Evolutionary conservation across 441 rosid species (phyloP).

Genomic region (Erodium texanum): DNA sequence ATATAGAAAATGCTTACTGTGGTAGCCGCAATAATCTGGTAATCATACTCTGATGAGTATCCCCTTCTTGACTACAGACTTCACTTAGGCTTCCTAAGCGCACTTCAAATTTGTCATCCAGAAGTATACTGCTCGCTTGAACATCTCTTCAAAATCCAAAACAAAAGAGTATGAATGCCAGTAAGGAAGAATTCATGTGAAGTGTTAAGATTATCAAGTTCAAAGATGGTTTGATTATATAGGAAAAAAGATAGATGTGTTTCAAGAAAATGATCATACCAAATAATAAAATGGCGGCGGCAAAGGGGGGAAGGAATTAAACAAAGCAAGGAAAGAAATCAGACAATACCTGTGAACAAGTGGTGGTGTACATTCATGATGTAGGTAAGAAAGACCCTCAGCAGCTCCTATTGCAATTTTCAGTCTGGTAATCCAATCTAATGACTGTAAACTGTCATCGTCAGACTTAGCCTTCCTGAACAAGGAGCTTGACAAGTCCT

Average conservation of each 20-base stretch:
- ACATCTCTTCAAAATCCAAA: constrained; percentile 56
- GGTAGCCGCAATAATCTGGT: constrained; percentile 71
- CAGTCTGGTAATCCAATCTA: constrained; percentile 97
- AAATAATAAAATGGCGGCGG: constrained; percentile 11
- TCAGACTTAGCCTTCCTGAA: constrained; percentile 42
- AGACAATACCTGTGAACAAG: constrained; percentile 74
- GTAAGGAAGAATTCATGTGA: neutral
- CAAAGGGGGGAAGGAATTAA: too few relatives aligned
- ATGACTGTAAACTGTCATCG: constrained; percentile 61
- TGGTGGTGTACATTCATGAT: constrained; percentile 85
- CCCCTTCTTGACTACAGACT: constrained; percentile 56
- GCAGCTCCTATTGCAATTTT: constrained; percentile 95
- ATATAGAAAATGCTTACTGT: constrained; percentile 46
- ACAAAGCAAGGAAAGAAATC: too few relatives aligned
- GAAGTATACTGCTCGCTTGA: constrained; percentile 97
- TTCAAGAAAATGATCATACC: neutral
- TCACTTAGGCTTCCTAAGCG: constrained; percentile 87
- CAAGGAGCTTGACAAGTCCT: constrained; percentile 72
- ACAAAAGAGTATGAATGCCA: constrained; percentile 13
- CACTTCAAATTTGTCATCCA: constrained; percentile 95
- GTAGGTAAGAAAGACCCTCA: constrained; percentile 68
- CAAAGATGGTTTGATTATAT: too few relatives aligned
- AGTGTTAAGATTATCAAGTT: neutral
- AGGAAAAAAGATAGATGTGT: too few relatives aligned
- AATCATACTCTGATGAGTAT: constrained; percentile 66